Base-by-base conservation (phyloP, 2,329 filamentous ascomycete genomes). In the Diaporthe sp. region DNA sequence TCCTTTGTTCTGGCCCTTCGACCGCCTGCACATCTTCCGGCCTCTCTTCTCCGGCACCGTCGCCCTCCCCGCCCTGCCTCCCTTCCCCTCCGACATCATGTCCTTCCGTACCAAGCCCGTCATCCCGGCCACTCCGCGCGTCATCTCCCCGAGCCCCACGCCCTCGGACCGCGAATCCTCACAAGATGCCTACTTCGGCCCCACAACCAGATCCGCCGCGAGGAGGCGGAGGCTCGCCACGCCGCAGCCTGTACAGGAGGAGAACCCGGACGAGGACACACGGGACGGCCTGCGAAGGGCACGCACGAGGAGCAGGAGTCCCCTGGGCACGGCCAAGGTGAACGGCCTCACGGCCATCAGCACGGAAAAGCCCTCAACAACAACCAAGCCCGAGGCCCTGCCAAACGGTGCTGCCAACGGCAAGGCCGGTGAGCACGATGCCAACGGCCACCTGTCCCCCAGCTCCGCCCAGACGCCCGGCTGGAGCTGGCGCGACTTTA, bases 101-200 rank as follows among this genome's bases (percentile, higher is more conserved):
- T 88, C 90, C 74, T 82, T 87, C 76, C 87, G 86, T 75, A 83
- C 85, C 71, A 87, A 90, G 76, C 84, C 84, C 78, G 86, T 88
- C 79, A 87, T 97, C 75, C 95, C 96, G 75, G 90, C 90, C 75
- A 97, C 94, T 74, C 95, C 95, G 81, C 93, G 95, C 81, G 94
- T 98, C 79, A 97, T 97, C 79, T 97, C 95, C 17, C 95, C 96
- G 55, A 97, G 95, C 73, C 95, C 96, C 55, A 93, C 94, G 2
- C 92, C 92, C 1, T 92, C 91, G 31, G 91, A 93, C 75, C 83
- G 83, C 44, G 88, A 87, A 77, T 86, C 88, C 57, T 80, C 77
- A 78, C 84, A 88, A 78, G 89, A 93, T 82, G 89, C 89, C 51
- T 90, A 97, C 84, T 92, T 91, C 78, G 94, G 92, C 13, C 95